A percentile compares a stretch with the other conserved stretches of the same genome.
Evolutionary conservation across 768 basidiomycete genomes (phyloP).

Genomic region (Termitomyces heimii): DNA sequence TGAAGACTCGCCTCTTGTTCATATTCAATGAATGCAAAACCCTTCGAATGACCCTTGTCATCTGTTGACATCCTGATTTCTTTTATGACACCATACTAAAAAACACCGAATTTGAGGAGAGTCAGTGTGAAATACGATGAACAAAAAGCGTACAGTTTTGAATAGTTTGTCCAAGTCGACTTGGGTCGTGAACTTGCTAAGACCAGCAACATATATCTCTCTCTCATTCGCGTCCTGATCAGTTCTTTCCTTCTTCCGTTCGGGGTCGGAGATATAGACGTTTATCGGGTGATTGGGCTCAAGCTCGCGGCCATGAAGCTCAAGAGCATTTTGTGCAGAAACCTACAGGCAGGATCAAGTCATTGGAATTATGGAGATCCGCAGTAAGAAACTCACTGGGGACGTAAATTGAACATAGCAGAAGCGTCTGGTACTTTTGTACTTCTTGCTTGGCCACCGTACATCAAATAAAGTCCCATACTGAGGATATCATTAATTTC

Average conservation of each 20-base stretch:
- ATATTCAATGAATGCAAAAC: slow-evolving; percentile 93
- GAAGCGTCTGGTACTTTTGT: slow-evolving; percentile 86
- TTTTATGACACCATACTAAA: slow-evolving; percentile 77
- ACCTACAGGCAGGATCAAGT: slow-evolving; percentile 27
- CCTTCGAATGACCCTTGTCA: slow-evolving; percentile 63
- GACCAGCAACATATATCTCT: slow-evolving; percentile 84
- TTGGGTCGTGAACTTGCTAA: slow-evolving; percentile 74
- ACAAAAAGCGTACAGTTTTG: slow-evolving; percentile 46
- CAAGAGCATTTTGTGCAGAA: slow-evolving; percentile 72
- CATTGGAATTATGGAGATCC: neutral
- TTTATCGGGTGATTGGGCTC: slow-evolving; percentile 62
- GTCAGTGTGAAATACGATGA: neutral
- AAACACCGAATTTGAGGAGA: neutral
- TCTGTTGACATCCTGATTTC: slow-evolving; percentile 77
- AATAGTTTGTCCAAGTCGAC: slow-evolving; percentile 78
- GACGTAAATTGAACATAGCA: slow-evolving; percentile 91
- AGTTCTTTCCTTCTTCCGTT: slow-evolving; percentile 82
- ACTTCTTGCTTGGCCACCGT: slow-evolving; percentile 98
- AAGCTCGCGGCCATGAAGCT: slow-evolving; percentile 71
- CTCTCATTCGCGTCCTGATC: slow-evolving; percentile 81
- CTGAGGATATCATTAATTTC: slow-evolving; percentile 31
- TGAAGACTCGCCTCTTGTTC: slow-evolving; percentile 58
- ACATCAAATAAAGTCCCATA: slow-evolving; percentile 91
- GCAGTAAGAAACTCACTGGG: slow-evolving; percentile 50
- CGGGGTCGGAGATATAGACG: slow-evolving; percentile 88